A percentile compares a stretch with the other conserved stretches of the same genome.
phyloP scores from a whole-genome alignment of 2,329 filamentous ascomycete genomes.

The Venturia oleaginea region DNA sequence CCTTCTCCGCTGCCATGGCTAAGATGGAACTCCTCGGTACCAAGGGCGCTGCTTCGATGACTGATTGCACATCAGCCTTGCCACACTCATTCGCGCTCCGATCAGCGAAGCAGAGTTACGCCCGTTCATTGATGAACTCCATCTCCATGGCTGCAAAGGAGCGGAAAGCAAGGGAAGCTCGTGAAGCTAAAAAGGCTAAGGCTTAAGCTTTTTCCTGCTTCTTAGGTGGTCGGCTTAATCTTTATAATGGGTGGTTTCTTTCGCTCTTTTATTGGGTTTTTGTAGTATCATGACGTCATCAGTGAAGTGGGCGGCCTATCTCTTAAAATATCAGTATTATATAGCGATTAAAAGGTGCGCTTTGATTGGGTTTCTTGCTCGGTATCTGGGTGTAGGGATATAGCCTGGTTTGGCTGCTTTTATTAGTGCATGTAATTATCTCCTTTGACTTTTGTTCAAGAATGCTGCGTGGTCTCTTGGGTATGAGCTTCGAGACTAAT shows the following conservation, averaged over 20 bases:
- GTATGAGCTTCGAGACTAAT: background rate
- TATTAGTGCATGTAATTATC: background rate
- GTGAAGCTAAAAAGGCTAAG: background rate
- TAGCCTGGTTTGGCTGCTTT: background rate
- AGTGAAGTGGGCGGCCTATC: background rate
- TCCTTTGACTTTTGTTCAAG: background rate
- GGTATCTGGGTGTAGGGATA: background rate
- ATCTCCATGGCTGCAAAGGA: background rate
- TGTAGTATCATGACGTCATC: background rate
- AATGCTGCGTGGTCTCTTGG: background rate
- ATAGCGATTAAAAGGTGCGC: background rate
- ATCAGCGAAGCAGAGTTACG: slow-evolving; percentile 16
- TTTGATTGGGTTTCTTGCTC: background rate
- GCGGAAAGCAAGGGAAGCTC: background rate
- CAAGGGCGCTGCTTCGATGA: slow-evolving; percentile 15
- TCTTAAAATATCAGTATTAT: background rate
- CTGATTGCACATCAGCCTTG: slow-evolving; percentile 20
- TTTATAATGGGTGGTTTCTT: background rate
- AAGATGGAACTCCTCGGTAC: slow-evolving; percentile 20
- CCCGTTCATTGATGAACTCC: slow-evolving; percentile 4
- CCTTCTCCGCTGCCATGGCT: slow-evolving; percentile 24
- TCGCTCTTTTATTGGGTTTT: background rate
- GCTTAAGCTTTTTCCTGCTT: background rate
- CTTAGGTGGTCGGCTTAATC: background rate
- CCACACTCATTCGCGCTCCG: slow-evolving; percentile 20